phyloP scores from a whole-genome alignment of 1,284 basidiomycete genomes.

The Wallemia hederae region DNA sequence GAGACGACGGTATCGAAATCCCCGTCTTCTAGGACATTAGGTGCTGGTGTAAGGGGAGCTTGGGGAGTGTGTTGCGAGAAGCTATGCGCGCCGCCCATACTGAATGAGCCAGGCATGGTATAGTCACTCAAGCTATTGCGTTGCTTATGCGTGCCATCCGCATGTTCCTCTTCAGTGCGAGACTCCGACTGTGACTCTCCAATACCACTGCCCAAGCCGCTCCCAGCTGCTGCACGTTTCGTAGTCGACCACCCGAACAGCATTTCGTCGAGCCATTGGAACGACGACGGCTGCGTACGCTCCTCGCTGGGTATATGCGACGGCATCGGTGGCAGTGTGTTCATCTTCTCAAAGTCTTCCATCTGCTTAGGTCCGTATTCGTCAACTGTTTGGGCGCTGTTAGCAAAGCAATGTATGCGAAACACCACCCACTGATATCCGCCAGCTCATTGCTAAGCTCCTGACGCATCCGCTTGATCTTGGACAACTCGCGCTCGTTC shows the following conservation, averaged over 20 bases:
- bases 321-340: slow-evolving; percentile 12
- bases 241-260: slow-evolving; percentile 59
- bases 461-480: slow-evolving; percentile 47
- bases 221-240: slow-evolving; percentile 6
- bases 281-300: slow-evolving; percentile 20
- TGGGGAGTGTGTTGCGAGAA: neutral
- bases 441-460: slow-evolving; percentile 63
- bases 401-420: neutral
- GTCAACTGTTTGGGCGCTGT: slow-evolving; percentile 6
- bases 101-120: too few species aligned
- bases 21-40: neutral
- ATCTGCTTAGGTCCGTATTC: slow-evolving; percentile 41
- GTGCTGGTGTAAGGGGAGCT: neutral
- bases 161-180: neutral
- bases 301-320: slow-evolving; percentile 24
- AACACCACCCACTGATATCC: slow-evolving; percentile 44
- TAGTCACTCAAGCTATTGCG: too few species aligned
- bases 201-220: neutral
- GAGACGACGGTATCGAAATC: neutral
- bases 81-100: neutral
- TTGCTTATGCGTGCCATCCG: too few species aligned
- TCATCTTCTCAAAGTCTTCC: slow-evolving; percentile 56
- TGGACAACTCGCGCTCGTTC: slow-evolving; percentile 55
- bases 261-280: slow-evolving; percentile 66
- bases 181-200: neutral